Percentiles rank a stretch among this genome's conserved stretches.
Conservation (phyloP, 352 stramenopile genomes). For the Pythium insidiosum region DNA sequence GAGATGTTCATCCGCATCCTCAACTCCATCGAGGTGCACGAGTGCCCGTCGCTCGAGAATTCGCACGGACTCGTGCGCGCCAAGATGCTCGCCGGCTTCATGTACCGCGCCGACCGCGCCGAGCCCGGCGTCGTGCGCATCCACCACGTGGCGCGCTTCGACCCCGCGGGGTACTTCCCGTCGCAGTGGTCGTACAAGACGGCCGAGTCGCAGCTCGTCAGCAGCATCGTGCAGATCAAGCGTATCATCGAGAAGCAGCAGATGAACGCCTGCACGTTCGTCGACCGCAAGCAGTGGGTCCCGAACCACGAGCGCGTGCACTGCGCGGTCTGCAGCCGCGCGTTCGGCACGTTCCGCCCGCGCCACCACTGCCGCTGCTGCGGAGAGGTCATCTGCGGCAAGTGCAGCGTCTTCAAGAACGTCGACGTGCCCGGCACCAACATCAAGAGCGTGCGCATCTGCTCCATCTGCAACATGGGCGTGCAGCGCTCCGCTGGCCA, state of each 20-base stretch:
- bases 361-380: conserved; percentile 83
- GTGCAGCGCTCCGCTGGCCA: conserved; percentile 34
- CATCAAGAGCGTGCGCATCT: conserved; percentile 80
- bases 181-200: conserved; percentile 79
- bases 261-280: conserved; percentile 78
- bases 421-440: conserved; percentile 75
- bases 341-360: conserved; percentile 71
- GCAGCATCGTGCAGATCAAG: conserved; percentile 67
- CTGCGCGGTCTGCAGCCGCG: conserved; percentile 66
- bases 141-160: conserved; percentile 72
- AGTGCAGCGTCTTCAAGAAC: conserved; percentile 78
- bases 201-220: conserved; percentile 72
- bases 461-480: conserved; percentile 79
- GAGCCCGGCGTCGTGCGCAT: conserved; percentile 64
- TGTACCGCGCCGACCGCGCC: conserved; percentile 68
- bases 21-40: conserved; percentile 71
- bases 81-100: conserved; percentile 68
- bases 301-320: conserved; percentile 61
- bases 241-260: conserved; percentile 82
- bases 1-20: conserved; percentile 82
- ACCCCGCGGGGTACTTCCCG: conserved; percentile 71
- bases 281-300: conserved; percentile 81
- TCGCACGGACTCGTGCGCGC: conserved; percentile 80
- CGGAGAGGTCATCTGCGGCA: conserved; percentile 84
- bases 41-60: conserved; percentile 80